A percentile compares a stretch with the other conserved stretches of the same genome.
Evolutionary conservation across 2,329 filamentous ascomycete genomes (phyloP).

Genomic region (Xenoacremonium recifei): DNA sequence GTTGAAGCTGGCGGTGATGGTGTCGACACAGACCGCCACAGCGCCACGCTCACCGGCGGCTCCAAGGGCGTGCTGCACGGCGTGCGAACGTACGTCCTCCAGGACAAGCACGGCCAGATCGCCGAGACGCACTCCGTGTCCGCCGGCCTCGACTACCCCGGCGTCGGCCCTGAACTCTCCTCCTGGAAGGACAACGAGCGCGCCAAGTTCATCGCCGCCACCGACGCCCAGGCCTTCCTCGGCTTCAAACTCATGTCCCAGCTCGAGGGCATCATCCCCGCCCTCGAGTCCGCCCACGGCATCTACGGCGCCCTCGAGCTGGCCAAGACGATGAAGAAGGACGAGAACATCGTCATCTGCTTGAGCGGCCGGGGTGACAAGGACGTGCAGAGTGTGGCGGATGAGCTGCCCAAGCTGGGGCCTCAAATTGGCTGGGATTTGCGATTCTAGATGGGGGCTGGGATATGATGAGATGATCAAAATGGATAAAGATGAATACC

Average conservation of each 20-base stretch:
- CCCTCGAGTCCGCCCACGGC: constrained; percentile 89
- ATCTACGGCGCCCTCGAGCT: constrained; percentile 86
- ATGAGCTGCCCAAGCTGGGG: constrained; percentile 84
- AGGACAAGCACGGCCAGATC: constrained; percentile 91
- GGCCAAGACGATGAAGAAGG: constrained; percentile 88
- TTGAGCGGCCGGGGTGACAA: constrained; percentile 93
- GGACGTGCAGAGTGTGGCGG: constrained; percentile 96
- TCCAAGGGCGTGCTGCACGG: constrained; percentile 93
- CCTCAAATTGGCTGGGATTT: constrained; percentile 80
- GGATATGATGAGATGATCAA: neutral
- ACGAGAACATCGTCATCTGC: constrained; percentile 89
- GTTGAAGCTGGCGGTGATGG: constrained; percentile 96
- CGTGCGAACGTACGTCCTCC: constrained; percentile 91
- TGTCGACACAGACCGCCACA: constrained; percentile 79
- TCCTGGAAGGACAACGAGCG: constrained; percentile 89
- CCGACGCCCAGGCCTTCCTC: constrained; percentile 83
- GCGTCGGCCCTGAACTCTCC: constrained; percentile 89
- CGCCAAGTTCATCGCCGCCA: constrained; percentile 86
- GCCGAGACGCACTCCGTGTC: constrained; percentile 94
- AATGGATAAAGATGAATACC: constrained; percentile 1
- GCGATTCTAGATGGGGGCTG: constrained; percentile 49
- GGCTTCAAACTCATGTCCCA: constrained; percentile 84
- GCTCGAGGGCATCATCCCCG: constrained; percentile 94
- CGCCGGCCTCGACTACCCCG: constrained; percentile 94
- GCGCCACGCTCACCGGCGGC: constrained; percentile 82